Base-by-base conservation (phyloP, 1,284 basidiomycete species). In the Fomitopsis schrenkii region DNA sequence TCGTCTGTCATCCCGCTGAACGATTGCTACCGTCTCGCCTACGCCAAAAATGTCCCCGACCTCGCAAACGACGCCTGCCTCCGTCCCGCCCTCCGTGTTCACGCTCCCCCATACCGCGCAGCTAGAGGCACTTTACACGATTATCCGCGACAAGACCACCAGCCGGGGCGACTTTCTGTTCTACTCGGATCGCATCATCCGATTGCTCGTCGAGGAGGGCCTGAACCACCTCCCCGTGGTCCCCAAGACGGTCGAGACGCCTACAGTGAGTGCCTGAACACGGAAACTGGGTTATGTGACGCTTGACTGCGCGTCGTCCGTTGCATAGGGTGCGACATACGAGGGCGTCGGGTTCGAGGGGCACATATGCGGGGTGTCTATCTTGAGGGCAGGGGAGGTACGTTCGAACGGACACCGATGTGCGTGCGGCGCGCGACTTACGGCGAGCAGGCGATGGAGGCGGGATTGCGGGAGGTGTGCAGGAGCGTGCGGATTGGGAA, bases 91-190 rank as follows among this genome's bases (percentile, higher is more conserved):
- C 0, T 93, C 90, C 19, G 92, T 95, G n/a, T 88, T 89, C 72
- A 93, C 91, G 2, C 82, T 97, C 1, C 87, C 88, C 0, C 92
- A 90, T 68, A 98, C 95, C 0, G 87, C 91, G 2, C 95, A 97
- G 77, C 87, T 99, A 36, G 95, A 98, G 75, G 95, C 95, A 0
- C 80, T 98, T 19, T 92, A 97, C 76, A 98, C 97, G 15, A 97
- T 98, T 76, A 97, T 99, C 72, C 79, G 95, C 55, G 87, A 95
- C 75, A 93, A 90, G 76, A 84, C 87, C 60, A 95, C 94, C 1
- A 84, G 78, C 44, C 83, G 97, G 48, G 95, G 95, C 26, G 97
- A 99, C 75, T 99, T 99, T 72, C 86, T 99, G 67, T 99, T 99
- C 79, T 98, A 97, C 74, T 94, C 93, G 5, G 90, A 91, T 74